Evolutionary conservation across 352 stramenopile genomes (phyloP).

Genomic region (Globisporangium splendens): DNA sequence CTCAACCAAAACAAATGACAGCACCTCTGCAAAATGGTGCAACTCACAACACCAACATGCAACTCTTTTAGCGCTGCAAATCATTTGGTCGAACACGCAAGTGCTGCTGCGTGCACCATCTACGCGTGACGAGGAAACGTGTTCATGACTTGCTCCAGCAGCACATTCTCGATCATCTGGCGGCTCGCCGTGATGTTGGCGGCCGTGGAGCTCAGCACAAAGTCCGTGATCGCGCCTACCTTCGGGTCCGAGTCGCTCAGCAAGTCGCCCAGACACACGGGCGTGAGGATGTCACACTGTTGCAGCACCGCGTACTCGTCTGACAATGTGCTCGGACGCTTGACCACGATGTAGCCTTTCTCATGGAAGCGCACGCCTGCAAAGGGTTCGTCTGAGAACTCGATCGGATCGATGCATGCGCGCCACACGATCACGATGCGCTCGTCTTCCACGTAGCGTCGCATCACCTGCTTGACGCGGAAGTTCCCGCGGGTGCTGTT

Average conservation of each 20-base stretch:
- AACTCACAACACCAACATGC: no score
- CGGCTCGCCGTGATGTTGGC: constrained; percentile 32
- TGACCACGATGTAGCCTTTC: constrained; percentile 53
- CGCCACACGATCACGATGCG: constrained; percentile 60
- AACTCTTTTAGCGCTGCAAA: no score
- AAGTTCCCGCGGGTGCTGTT: constrained; percentile 49
- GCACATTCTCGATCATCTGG: constrained; percentile 50
- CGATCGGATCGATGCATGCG: constrained; percentile 42
- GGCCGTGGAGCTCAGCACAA: constrained; percentile 31
- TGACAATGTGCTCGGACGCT: constrained; percentile 27
- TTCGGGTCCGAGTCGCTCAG: constrained; percentile 19
- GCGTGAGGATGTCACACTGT: constrained; percentile 40
- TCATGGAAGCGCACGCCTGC: constrained; percentile 37
- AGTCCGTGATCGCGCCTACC: constrained; percentile 35
- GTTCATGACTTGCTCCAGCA: constrained; percentile 19
- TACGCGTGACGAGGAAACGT: neutral
- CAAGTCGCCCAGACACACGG: constrained; percentile 30
- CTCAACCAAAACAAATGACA: no score
- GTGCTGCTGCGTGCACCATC: no score
- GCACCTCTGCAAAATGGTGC: no score
- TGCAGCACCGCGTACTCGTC: constrained; percentile 43
- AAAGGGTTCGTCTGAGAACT: constrained; percentile 36
- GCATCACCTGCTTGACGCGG: constrained; percentile 55
- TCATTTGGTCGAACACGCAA: no score
- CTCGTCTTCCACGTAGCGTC: constrained; percentile 54